Evolutionary conservation across 768 basidiomycete genomes (phyloP), one percentile per base, ranked within the genome.

Genomic region (Chiua virens): DNA sequence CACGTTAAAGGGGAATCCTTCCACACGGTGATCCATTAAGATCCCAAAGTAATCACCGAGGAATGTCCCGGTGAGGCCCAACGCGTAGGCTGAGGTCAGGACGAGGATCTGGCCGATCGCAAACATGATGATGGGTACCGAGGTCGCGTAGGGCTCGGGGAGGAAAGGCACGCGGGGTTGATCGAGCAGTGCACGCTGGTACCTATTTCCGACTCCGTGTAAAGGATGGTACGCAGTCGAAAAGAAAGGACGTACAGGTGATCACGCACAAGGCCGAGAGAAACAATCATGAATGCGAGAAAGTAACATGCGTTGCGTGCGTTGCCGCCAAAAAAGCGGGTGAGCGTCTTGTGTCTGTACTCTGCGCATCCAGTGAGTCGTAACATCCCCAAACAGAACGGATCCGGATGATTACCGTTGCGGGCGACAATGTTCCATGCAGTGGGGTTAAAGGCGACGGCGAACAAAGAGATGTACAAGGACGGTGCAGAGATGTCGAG

Each of bases 401-500:
- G 11, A 21, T 17, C 34, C 17, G n/a, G 18, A 39, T 6, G 21
- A 10, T 21, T 18, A 14, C 45, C 40, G 28, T 95, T 92, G 49
- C 85, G 86, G 22, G 96, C 96, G 25, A 95, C 83, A 55, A 93
- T 83, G 70, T 99, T 99, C 96, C 96, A 99, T 52, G 87, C 93
- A 1, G 85, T 84, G 0, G 96, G 96, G 62, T 98, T 98, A 75
- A 98, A 98, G 2, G 82, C 64, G 43, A 96, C 90, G 52, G 87
- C 69, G 5, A 79, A 70, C n/a, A 93, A 54, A 0, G 83, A 82
- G 17, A 89, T 46, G 61, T 78, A 79, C 36, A 98, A 66, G 20
- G 89, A 89, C 7, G 71, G 64, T 60, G 91, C 79, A 27, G 75
- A 80, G 25, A 78, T 63, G 71, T 96, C 85, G 3, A 96, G 54